A percentile compares a stretch with the other conserved stretches of the same genome.
phyloP scores from a whole-genome alignment of 108 stramenopile genomes.

The Fistulifera solaris region DNA sequence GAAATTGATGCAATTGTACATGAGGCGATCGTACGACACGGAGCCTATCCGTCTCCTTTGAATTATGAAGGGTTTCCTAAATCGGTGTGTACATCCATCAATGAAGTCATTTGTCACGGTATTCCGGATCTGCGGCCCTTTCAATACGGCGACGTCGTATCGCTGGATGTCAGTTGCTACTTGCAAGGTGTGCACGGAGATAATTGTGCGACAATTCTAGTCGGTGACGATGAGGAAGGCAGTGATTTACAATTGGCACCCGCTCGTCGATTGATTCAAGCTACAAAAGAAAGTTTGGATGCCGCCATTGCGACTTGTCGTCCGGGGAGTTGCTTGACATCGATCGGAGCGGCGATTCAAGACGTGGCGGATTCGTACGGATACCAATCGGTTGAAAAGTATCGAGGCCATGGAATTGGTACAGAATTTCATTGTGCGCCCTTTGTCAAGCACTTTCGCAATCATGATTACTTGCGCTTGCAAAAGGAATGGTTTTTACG shows the following conservation, averaged over 20 bases:
- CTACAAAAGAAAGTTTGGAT: slow-evolving; percentile 60
- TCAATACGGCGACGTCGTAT: slow-evolving; percentile 86
- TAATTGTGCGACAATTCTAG: slow-evolving; percentile 90
- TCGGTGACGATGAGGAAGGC: slow-evolving; percentile 59
- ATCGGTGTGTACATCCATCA: slow-evolving; percentile 87
- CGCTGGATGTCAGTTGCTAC: slow-evolving; percentile 84
- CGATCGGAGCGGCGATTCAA: slow-evolving; percentile 87
- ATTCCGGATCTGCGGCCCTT: slow-evolving; percentile 70
- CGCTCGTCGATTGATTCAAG: slow-evolving; percentile 56
- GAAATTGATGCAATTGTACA: slow-evolving; percentile 86
- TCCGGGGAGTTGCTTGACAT: slow-evolving; percentile 58
- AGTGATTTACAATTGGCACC: slow-evolving; percentile 44
- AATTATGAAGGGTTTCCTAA: slow-evolving; percentile 97
- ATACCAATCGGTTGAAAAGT: slow-evolving; percentile 73
- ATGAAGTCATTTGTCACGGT: slow-evolving; percentile 99
- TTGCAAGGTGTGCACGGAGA: slow-evolving; percentile 92
- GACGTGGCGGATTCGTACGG: slow-evolving; percentile 78
- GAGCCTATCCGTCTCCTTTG: slow-evolving; percentile 92
- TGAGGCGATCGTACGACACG: slow-evolving; percentile 46
- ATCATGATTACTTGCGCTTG: slow-evolving; percentile 42
- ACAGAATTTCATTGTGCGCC: slow-evolving; percentile 86
- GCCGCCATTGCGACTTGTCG: slow-evolving; percentile 53
- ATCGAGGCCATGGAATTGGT: slow-evolving; percentile 93
- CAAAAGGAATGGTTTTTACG: slow-evolving; percentile 74
- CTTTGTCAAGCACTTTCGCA: slow-evolving; percentile 88